These are phyloP conservation scores for Rhodamnia argentea DNA, from an alignment of 345 rosid genomes.

Conservation along the genomic window DNA sequence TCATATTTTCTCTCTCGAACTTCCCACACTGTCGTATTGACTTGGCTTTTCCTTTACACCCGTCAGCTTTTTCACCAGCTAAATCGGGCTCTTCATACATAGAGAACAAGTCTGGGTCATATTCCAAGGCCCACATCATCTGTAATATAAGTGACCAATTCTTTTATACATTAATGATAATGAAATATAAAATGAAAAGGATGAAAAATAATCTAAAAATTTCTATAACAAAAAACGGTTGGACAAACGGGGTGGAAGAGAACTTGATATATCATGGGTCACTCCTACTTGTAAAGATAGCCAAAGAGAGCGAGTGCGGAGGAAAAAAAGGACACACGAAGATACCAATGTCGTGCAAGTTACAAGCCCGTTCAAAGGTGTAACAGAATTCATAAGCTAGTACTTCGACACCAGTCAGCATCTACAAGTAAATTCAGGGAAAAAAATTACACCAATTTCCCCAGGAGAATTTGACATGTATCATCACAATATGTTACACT, in stretches of 20 bases:
- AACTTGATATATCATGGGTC: neutral
- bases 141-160: conserved; percentile 16
- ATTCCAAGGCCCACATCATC: conserved; percentile 99
- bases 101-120: conserved; percentile 68
- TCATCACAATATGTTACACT: neutral
- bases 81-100: conserved; percentile 59
- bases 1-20: conserved; percentile 83
- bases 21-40: conserved; percentile 70
- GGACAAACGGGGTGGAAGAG: neutral
- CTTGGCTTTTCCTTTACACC: conserved; percentile 48
- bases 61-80: conserved; percentile 34
- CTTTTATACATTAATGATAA: neutral
- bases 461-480: neutral
- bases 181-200: neutral
- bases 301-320: neutral
- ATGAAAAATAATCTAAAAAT: neutral
- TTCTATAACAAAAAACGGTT: neutral
- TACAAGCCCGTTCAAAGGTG: neutral
- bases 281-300: neutral
- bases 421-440: neutral
- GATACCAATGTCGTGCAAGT: neutral
- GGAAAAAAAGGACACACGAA: neutral
- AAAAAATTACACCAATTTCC: neutral
- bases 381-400: neutral
- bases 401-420: neutral